A percentile compares a stretch with the other conserved stretches of the same genome.
These are phyloP conservation scores for Fomes fomentarius DNA, from an alignment of 1,284 basidiomycete genomes.

Conservation along the genomic window DNA sequence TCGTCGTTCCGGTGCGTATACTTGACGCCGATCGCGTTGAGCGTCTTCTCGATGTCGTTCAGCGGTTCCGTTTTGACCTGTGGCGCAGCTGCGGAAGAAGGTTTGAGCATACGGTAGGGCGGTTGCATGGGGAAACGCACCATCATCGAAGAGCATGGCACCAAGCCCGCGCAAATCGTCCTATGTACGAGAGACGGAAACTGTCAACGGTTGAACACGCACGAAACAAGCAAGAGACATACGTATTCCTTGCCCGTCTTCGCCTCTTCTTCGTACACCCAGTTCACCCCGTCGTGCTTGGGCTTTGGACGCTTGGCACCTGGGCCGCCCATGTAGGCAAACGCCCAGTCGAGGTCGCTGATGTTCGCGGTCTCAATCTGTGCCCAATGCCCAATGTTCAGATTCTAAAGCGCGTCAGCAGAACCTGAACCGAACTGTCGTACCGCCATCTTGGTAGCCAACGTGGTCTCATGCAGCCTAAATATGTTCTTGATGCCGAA, in stretches of 20 bases:
- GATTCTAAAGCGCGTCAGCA: too few species aligned
- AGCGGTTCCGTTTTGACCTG: conserved; percentile 33
- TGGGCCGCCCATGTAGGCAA: conserved; percentile 62
- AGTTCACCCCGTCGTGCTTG: conserved; percentile 39
- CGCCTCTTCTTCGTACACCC: conserved; percentile 54
- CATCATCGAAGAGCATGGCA: conserved; percentile 70
- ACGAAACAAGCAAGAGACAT: too few species aligned
- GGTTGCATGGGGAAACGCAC: conserved; percentile 36
- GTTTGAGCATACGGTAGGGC: too few species aligned
- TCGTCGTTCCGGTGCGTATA: conserved; percentile 77
- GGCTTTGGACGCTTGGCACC: conserved; percentile 28
- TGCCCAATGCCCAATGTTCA: not conserved
- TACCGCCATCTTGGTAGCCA: conserved; percentile 77
- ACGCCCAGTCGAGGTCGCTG: conserved; percentile 76
- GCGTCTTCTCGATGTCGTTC: conserved; percentile 56
- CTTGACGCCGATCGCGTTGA: conserved; percentile 61
- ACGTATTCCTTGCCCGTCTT: conserved; percentile 59
- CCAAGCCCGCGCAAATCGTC: conserved; percentile 63
- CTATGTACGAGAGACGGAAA: conserved; percentile 43
- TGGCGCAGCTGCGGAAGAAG: conserved; percentile 27
- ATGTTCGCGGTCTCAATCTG: conserved; percentile 79
- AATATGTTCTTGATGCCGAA: conserved; percentile 87
- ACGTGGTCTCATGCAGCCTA: conserved; percentile 69
- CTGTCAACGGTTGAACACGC: too few species aligned
- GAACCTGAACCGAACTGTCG: too few species aligned